Conservation (phyloP, 345 rosid genomes). For the Lepidium sativum region DNA sequence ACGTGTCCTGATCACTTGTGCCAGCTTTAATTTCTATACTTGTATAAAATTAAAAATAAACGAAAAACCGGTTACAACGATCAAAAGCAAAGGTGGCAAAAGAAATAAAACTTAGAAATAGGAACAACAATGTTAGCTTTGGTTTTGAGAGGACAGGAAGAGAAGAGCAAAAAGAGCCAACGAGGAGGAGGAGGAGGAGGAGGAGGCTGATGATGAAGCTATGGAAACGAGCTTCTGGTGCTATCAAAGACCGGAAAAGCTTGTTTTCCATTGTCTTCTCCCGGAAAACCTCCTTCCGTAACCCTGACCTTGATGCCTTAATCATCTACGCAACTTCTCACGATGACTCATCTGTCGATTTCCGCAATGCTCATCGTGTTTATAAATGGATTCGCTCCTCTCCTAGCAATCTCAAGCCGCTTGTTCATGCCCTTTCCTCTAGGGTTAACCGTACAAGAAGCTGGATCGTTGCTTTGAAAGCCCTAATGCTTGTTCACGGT, state of each 20-base stretch:
- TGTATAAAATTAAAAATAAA: conserved; percentile 14
- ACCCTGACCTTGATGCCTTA: conserved; percentile 52
- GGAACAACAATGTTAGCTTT: background rate
- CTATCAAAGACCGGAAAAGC: conserved; percentile 72
- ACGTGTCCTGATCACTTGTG: conserved; percentile 15
- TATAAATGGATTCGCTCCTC: conserved; percentile 64
- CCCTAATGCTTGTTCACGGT: conserved; percentile 73
- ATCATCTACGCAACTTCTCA: conserved; percentile 82
- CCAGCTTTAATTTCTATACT: conserved; percentile 5
- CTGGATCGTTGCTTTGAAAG: conserved; percentile 78
- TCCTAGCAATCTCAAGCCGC: conserved; percentile 46
- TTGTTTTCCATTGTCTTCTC: conserved; percentile 35
- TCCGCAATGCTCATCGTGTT: conserved; percentile 50
- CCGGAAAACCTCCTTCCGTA: conserved; percentile 26
- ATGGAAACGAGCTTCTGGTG: conserved; percentile 63
- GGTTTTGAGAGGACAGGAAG: background rate
- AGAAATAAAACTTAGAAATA: conserved; percentile 17
- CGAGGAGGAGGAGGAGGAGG: background rate
- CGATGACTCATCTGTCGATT: conserved; percentile 47
- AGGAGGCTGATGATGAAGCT: conserved; percentile 41
- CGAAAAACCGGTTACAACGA: conserved; percentile 21
- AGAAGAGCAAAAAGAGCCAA: background rate
- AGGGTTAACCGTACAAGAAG: conserved; percentile 52
- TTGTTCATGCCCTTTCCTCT: conserved; percentile 36
- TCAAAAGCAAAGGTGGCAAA: conserved; percentile 7